Conservation (phyloP, 2,329 filamentous ascomycete genomes). For the Talaromyces atroroseus region DNA sequence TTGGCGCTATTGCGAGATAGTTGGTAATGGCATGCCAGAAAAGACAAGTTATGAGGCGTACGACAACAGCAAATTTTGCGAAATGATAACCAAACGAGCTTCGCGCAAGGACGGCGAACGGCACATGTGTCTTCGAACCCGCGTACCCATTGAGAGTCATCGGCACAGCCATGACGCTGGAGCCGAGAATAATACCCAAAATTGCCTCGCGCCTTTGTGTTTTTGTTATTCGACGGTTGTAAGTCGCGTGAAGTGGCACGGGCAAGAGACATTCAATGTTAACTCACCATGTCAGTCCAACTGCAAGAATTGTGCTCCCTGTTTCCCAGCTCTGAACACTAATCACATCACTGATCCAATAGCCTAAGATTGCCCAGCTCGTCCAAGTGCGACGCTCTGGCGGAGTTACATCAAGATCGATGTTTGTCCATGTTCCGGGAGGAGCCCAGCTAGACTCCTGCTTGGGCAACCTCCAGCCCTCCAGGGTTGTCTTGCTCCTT, state of each 20-base stretch:
- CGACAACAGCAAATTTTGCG: neutral
- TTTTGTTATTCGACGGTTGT: neutral
- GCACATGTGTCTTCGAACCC: neutral
- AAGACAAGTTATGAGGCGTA: neutral
- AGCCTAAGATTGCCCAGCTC: conserved; percentile 1
- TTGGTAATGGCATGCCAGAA: conserved; percentile 1
- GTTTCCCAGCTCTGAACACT: conserved; percentile 3
- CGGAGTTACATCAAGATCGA: conserved; percentile 6
- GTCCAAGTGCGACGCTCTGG: conserved; percentile 2
- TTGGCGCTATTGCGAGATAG: neutral
- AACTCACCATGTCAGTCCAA: conserved; percentile 1
- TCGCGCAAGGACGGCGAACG: neutral
- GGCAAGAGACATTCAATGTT: neutral
- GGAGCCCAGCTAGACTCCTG: conserved; percentile 4
- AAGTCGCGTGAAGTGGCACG: neutral
- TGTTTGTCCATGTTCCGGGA: conserved; percentile 7
- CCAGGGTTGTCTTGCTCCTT: neutral
- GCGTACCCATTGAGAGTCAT: neutral
- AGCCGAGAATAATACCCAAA: neutral
- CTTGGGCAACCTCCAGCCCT: conserved; percentile 1
- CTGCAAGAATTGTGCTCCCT: neutral
- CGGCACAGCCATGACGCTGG: neutral
- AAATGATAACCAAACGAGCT: neutral
- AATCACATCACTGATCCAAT: conserved; percentile 6
- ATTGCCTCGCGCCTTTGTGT: neutral